A percentile compares a stretch with the other conserved stretches of the same genome.
phyloP scores from a whole-genome alignment of 305 asterid genomes.

The Caryopteris hybrid region DNA sequence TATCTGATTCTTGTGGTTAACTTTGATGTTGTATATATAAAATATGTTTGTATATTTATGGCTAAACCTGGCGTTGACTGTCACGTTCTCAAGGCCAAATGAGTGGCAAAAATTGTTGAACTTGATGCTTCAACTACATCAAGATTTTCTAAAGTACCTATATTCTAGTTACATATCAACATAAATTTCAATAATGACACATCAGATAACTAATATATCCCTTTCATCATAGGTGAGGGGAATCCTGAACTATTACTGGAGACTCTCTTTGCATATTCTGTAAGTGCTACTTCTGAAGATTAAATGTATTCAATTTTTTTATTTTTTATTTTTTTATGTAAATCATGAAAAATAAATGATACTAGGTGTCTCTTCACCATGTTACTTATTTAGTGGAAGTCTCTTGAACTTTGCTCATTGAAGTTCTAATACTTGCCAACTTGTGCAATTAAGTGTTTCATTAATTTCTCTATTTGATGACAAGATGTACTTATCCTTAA shows the following conservation, averaged over 20 bases:
- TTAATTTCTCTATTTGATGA: not conserved
- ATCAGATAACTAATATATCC: constrained; percentile 15
- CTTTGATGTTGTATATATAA: constrained; percentile 6
- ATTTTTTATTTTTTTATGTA: constrained; percentile 3
- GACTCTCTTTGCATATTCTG: constrained; percentile 68
- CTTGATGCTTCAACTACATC: not conserved
- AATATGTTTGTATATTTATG: not conserved
- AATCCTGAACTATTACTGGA: constrained; percentile 68
- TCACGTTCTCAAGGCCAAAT: not conserved
- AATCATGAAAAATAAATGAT: not conserved
- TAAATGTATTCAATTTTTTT: not conserved
- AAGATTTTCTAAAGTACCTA: not conserved
- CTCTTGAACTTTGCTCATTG: not conserved
- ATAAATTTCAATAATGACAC: not conserved
- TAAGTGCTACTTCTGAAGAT: constrained; percentile 34
- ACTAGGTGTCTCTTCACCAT: constrained; percentile 2
- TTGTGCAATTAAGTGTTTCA: not conserved
- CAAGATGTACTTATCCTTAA: not conserved
- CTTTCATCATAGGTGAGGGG: constrained; percentile 58
- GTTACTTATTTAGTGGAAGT: not conserved
- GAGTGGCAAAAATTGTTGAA: not conserved
- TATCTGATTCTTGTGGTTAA: constrained; percentile 8
- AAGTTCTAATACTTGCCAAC: not conserved
- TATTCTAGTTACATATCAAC: not conserved
- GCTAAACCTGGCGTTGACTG: no score